phyloP scores from a whole-genome alignment of 1,139 yeast genomes.

The Hemisphaericaspora xylofermentans region DNA sequence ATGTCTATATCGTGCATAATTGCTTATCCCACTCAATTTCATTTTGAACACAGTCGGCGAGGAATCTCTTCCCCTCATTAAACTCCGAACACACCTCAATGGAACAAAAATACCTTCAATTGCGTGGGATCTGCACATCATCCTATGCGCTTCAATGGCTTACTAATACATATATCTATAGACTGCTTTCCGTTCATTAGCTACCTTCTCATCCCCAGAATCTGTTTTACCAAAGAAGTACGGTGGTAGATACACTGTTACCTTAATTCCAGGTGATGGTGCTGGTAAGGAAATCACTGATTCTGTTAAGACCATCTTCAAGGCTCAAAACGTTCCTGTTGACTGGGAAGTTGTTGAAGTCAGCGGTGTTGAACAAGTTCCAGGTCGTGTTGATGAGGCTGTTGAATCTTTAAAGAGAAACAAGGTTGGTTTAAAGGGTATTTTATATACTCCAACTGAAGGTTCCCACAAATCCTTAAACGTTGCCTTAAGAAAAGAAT shows the following conservation, averaged over 20 bases:
- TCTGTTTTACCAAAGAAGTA: conserved; percentile 81
- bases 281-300: conserved; percentile 95
- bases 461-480: conserved; percentile 65
- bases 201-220: conserved; percentile 56
- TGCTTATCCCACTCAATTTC: not conserved
- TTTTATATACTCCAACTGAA: conserved; percentile 85
- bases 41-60: not conserved
- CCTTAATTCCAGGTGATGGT: conserved; percentile 97
- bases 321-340: conserved; percentile 82
- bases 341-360: conserved; percentile 93
- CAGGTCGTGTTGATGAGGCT: conserved; percentile 75
- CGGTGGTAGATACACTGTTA: conserved; percentile 91
- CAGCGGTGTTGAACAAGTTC: conserved; percentile 68
- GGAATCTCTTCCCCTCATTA: not conserved
- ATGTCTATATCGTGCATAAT: conserved; percentile 14
- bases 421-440: conserved; percentile 96
- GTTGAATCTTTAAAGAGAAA: conserved; percentile 91
- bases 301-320: conserved; percentile 87
- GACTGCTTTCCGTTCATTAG: conserved; percentile 44
- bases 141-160: not conserved
- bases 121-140: not conserved
- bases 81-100: not conserved
- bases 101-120: not conserved
- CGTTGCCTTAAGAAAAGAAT: conserved; percentile 94
- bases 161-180: conserved; percentile 18